These are phyloP conservation scores for Medicago truncatula DNA, from an alignment of 306 rosid genomes.

Conservation along the genomic window DNA sequence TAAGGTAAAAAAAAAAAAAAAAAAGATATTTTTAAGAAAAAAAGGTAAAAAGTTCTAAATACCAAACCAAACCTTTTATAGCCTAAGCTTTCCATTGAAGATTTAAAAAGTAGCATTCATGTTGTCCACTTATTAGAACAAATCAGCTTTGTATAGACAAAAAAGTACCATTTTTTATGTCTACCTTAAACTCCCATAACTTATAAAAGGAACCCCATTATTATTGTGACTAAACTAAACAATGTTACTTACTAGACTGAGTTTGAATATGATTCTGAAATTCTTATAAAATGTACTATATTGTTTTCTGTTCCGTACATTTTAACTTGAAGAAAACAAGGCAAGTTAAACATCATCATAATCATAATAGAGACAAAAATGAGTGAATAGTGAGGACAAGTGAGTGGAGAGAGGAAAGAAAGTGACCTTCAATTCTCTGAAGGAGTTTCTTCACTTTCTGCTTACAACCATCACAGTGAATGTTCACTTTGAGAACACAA, in stretches of 20 bases:
- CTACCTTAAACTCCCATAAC: neutral
- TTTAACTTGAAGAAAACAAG: too few relatives aligned
- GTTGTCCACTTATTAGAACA: neutral
- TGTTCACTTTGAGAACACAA: slow-evolving; percentile 86
- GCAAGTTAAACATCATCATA: too few relatives aligned
- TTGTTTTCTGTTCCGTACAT: too few relatives aligned
- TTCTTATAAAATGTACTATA: neutral
- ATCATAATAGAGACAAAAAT: neutral
- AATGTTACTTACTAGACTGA: neutral
- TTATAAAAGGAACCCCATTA: neutral
- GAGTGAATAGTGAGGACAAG: slow-evolving; percentile 5
- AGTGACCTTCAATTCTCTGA: slow-evolving; percentile 92
- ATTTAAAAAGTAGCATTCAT: neutral
- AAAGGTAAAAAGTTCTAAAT: neutral
- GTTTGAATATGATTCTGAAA: slow-evolving; percentile 6
- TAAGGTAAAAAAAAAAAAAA: slow-evolving; percentile 12
- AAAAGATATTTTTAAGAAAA: neutral
- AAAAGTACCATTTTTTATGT: neutral
- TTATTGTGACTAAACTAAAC: neutral
- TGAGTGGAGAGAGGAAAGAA: slow-evolving; percentile 32
- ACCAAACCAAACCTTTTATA: slow-evolving; percentile 2
- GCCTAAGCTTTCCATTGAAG: neutral
- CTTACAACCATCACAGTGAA: slow-evolving; percentile 99
- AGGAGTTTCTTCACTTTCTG: slow-evolving; percentile 97
- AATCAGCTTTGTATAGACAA: neutral